phyloP scores from a whole-genome alignment of 768 basidiomycete species.

The Pisolithus marmoratus region DNA sequence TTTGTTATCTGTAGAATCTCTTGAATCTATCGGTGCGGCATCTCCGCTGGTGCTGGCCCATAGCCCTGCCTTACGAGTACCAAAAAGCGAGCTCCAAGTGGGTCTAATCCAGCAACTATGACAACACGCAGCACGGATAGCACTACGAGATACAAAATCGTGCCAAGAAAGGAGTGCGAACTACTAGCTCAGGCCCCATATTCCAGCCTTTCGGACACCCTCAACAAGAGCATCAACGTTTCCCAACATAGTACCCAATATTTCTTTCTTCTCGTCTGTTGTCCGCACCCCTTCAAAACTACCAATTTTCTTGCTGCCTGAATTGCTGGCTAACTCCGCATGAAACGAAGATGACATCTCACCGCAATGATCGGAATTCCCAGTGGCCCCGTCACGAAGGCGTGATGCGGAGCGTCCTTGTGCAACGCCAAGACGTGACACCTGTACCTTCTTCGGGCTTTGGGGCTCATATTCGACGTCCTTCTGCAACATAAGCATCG shows the following conservation, averaged over 20 bases:
- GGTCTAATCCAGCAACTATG: too few species aligned
- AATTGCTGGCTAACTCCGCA: background rate
- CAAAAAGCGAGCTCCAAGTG: too few species aligned
- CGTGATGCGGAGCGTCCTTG: conserved; percentile 14
- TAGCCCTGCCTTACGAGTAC: too few species aligned
- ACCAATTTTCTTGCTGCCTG: conserved; percentile 11
- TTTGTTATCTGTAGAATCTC: too few species aligned
- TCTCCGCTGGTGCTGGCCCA: too few species aligned
- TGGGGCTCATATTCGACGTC: conserved; percentile 71
- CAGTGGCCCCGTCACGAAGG: conserved; percentile 2
- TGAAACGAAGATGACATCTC: background rate
- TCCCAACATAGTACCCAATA: conserved; percentile 76
- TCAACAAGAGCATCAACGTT: conserved; percentile 91
- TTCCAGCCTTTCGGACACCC: conserved; percentile 77
- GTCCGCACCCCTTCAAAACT: conserved; percentile 35
- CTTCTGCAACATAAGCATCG: conserved; percentile 60
- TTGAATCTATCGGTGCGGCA: too few species aligned
- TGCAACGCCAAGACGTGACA: conserved; percentile 25
- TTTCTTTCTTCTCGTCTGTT: conserved; percentile 78
- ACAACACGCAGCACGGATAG: too few species aligned
- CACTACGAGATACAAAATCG: too few species aligned
- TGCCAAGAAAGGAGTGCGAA: too few species aligned
- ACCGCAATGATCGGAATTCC: background rate
- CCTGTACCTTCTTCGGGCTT: conserved; percentile 57
- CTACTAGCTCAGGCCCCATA: conserved; percentile 66